Evolutionary conservation across 2,329 filamentous ascomycete genomes (phyloP), one percentile per base, ranked within the genome.

Genomic region (Sclerotinia subarctica): DNA sequence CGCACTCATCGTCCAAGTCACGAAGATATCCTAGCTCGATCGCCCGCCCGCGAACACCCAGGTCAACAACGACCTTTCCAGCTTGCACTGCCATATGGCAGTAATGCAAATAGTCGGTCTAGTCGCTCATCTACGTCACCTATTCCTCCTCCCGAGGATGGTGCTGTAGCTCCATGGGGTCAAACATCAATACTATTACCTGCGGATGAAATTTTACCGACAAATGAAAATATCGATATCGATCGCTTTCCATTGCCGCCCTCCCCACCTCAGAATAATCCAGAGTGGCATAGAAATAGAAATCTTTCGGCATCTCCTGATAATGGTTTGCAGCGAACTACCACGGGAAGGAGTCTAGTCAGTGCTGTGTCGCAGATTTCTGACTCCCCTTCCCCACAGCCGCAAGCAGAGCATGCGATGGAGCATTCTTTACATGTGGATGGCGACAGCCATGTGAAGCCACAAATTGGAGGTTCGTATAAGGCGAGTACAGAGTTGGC

Each of bases 311-410:
- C 26, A 7, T 32, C n/a, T 24, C 35, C 13, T 15, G 24, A 67
- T 62, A 19, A 53, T 6, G 56, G 44, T 7, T 54, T 62, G 17
- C 56, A 52, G 32, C 38, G 60, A 26, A 47, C 29, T 32, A 35
- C 26, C 24, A 53, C 49, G 42, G 84, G 86, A 76, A 86, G 86
- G 78, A 86, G 86, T 32, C 78, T 81, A 13, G 77, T 78, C 73
- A 75, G 79, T 66, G 73, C 76, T 19, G 74, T 74, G 19, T 76
- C 78, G 67, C 72, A 74, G 5, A 32, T 67, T 5, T 49, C 54
- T 8, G 56, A 67, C 15, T 44, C 38, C 5, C 35, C 62, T 0
- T 64, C 35, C 5, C 32, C 11, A 73, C 63, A 47, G 13, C 26
- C 38, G 2, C 38, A 49, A 1, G 11, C 21, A 10, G 38, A 58